Base-by-base conservation (phyloP, 2,329 filamentous ascomycete genomes). In the Ophiostoma perfectum region DNA sequence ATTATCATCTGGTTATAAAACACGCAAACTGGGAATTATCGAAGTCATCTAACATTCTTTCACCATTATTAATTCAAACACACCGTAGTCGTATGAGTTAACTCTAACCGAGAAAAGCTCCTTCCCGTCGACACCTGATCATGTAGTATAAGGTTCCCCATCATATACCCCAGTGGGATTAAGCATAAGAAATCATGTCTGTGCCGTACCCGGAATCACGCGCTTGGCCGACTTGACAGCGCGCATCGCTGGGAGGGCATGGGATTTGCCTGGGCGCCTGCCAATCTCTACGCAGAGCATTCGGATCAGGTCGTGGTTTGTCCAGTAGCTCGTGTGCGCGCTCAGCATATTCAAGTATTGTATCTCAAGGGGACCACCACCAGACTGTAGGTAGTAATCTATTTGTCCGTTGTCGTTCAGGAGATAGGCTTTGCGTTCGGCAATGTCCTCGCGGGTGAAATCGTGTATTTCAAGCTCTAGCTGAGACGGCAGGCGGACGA, bases 291-390 rank as follows among this genome's bases (percentile, higher is more conserved):
- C 82, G 60, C 96, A 96, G 65, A 98, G 79, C 81, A 98, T 89
- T 62, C 93, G 82, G n/a, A 96, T 88, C 76, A 99, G 93, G 76
- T 98, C 95, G 41, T 82, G 86, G 74, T 90, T 88, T 2, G 87
- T 84, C 95, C 95, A 99, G 78, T 99, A 99, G 76, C 91, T 94
- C 68, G 91, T 93, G 78, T 99, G 95, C 8, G 95, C 95, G 69
- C 92, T 91, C 67, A 99, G 80, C 95, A 99, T 99, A 73, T 96
- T 97, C 47, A 98, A 79, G 76, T 99, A 99, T 78, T 98, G 93
- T 38, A 97, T 93, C 78, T 97, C 95, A 47, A 99, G 81, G 4
- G 93, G 90, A 0, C 95, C 95, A 1, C 91, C 90, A 0, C 92
- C 91, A 7, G 92, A 93, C 65, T 88, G 88, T 65, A 99, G 80